Conservation (phyloP, 2,329 filamentous ascomycete genomes). For the Diaporthe citriasiana region DNA sequence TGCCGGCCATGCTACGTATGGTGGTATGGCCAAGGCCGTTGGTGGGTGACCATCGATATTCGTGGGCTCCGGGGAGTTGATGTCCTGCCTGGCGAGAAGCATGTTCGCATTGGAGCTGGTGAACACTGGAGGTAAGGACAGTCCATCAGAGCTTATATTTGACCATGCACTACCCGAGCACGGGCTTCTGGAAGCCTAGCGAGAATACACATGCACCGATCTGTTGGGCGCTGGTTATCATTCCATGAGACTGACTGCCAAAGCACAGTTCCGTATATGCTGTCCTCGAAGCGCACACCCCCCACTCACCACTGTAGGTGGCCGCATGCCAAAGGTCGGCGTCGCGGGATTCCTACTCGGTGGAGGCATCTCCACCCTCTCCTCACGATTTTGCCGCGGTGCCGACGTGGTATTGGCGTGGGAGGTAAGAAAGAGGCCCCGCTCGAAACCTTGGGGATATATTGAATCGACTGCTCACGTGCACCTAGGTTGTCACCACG, state of each 20-base stretch:
- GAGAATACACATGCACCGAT: too few relatives aligned
- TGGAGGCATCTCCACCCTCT: slow-evolving; percentile 26
- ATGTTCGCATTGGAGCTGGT: slow-evolving; percentile 24
- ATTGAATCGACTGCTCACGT: too few relatives aligned
- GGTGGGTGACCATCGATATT: slow-evolving; percentile 29
- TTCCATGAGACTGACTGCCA: too few relatives aligned
- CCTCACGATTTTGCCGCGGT: background rate
- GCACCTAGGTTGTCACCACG: slow-evolving; percentile 12
- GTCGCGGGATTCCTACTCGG: slow-evolving; percentile 28
- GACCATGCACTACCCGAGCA: too few relatives aligned
- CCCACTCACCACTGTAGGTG: background rate
- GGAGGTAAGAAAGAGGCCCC: slow-evolving; percentile 28
- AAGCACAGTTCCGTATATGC: too few relatives aligned
- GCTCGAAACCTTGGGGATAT: too few relatives aligned
- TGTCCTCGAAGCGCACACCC: background rate
- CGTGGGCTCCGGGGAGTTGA: slow-evolving; percentile 28
- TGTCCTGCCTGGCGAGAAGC: background rate
- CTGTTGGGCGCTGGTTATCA: too few relatives aligned
- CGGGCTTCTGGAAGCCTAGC: too few relatives aligned
- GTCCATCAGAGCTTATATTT: too few relatives aligned
- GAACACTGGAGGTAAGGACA: slow-evolving; percentile 22
- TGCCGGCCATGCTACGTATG: slow-evolving; percentile 17
- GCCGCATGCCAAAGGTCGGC: slow-evolving; percentile 26
- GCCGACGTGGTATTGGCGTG: slow-evolving; percentile 8
- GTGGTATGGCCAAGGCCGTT: slow-evolving; percentile 32